Conservation (phyloP, 225 moss, liverwort and hornwort genomes). For the Climacium dendroides region DNA sequence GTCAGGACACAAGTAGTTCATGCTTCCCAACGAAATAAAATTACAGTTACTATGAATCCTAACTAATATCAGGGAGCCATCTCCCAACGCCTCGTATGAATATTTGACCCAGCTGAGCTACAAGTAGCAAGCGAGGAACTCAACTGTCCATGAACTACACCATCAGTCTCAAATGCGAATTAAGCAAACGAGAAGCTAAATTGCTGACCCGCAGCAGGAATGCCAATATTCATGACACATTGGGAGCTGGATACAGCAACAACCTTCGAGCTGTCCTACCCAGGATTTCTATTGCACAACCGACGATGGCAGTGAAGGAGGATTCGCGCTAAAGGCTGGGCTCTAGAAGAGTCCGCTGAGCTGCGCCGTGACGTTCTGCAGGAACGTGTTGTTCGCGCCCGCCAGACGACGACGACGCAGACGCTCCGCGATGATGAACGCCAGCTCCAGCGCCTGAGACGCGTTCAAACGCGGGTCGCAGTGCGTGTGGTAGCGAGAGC, state of each 20-base stretch:
- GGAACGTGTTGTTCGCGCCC: background rate
- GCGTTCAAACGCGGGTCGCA: conserved; percentile 77
- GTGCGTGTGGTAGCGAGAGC: conserved; percentile 82
- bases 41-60: background rate
- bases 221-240: background rate
- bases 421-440: conserved; percentile 71
- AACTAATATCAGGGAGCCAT: no score
- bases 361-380: background rate
- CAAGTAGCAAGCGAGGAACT: background rate
- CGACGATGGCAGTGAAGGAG: no score
- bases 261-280: background rate
- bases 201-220: background rate
- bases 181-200: background rate
- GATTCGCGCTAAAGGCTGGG: background rate
- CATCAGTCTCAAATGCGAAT: background rate
- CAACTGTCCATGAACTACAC: background rate
- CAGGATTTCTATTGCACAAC: background rate
- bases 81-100: background rate
- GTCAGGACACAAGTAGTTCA: background rate
- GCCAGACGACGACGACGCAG: conserved; percentile 54
- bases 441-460: conserved; percentile 63
- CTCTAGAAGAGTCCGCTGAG: background rate
- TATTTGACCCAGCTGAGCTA: background rate
- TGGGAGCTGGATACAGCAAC: background rate
- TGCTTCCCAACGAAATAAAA: background rate